Evolutionary conservation across 208 protist genomes (phyloP).

Genomic region (Entamoeba nuttalli): DNA sequence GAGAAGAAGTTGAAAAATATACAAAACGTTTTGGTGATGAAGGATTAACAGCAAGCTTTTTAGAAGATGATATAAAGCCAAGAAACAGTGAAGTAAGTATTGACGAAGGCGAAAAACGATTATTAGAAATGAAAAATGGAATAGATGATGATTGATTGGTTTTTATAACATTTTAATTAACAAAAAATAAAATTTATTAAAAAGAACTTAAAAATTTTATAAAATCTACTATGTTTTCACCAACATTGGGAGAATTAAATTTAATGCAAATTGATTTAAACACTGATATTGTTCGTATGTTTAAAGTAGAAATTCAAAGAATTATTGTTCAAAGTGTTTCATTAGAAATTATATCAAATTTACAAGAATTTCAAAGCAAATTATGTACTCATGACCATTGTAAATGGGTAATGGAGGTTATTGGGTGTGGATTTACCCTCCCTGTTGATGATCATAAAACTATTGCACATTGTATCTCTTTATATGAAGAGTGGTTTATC

Average conservation of each 20-base stretch:
- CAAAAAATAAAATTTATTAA: too few relatives aligned
- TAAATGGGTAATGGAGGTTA: not conserved
- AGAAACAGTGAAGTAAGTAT: too few relatives aligned
- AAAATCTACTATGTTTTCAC: not conserved
- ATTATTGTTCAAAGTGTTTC: not conserved
- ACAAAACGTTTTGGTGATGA: too few relatives aligned
- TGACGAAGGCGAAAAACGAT: too few relatives aligned
- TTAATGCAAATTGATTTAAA: not conserved
- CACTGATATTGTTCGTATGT: not conserved
- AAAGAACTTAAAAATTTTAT: too few relatives aligned
- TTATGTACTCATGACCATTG: not conserved
- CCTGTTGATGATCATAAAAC: not conserved
- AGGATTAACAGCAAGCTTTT: too few relatives aligned
- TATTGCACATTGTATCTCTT: not conserved
- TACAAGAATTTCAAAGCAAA: not conserved
- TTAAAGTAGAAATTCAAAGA: not conserved
- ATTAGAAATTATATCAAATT: not conserved
- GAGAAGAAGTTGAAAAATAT: too few relatives aligned
- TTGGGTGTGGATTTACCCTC: not conserved
- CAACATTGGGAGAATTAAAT: not conserved
- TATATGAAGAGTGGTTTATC: not conserved
- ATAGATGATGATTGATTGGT: too few relatives aligned
- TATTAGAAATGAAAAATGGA: too few relatives aligned
- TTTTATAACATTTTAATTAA: too few relatives aligned
- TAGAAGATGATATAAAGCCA: too few relatives aligned